phyloP scores from a whole-genome alignment of 1,284 basidiomycete species.

The Porodaedalea pini region DNA sequence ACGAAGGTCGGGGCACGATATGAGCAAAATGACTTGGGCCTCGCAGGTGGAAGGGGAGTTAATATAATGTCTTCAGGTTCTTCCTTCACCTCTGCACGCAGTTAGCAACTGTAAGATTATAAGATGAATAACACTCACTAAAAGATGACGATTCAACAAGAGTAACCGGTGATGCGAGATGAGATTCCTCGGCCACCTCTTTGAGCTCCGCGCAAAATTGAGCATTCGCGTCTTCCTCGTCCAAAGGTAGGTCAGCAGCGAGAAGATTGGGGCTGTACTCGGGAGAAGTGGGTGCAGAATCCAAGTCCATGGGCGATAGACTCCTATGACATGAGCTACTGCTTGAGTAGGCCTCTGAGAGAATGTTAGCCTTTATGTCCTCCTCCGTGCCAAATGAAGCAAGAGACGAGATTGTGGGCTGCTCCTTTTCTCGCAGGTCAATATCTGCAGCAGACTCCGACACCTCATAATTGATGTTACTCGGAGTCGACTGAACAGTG shows the following conservation, averaged over 20 bases:
- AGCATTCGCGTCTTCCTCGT: neutral
- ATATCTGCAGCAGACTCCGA: neutral
- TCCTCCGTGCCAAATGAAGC: neutral
- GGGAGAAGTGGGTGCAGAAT: slow-evolving; percentile 13
- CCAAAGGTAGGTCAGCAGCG: neutral
- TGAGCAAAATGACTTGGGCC: neutral
- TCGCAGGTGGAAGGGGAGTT: neutral
- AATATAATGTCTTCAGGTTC: slow-evolving; percentile 3
- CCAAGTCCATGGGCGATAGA: slow-evolving; percentile 19
- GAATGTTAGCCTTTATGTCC: neutral
- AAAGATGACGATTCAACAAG: neutral
- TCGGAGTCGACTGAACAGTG: no score
- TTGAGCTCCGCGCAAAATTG: neutral
- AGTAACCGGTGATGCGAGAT: neutral
- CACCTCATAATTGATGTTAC: no score
- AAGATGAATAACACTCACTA: neutral
- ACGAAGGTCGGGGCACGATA: slow-evolving; percentile 5
- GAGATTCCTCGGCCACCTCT: neutral
- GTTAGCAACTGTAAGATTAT: neutral
- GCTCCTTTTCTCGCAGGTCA: neutral
- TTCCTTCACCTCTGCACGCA: neutral
- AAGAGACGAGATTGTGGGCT: neutral
- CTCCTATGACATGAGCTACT: slow-evolving; percentile 2
- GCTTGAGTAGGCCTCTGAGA: neutral
- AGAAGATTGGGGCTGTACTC: slow-evolving; percentile 7